phyloP scores from a whole-genome alignment of 2,329 filamentous ascomycete genomes.

The Penicillium sclerotigenum region DNA sequence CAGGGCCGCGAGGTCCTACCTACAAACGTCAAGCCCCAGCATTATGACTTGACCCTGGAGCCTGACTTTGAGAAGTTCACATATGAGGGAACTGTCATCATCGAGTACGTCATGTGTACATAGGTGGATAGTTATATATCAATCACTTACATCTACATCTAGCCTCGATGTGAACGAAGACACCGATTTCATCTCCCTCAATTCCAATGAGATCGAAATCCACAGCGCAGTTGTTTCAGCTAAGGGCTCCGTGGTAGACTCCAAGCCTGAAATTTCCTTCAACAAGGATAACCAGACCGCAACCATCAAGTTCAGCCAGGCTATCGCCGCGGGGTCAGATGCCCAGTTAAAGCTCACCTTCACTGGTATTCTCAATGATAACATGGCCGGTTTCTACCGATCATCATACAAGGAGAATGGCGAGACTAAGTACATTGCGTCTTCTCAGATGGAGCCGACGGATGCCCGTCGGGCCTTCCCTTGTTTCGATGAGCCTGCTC shows the following conservation, averaged over 20 bases:
- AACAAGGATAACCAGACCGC: slow-evolving; percentile 78
- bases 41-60: slow-evolving; percentile 90
- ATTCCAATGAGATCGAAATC: slow-evolving; percentile 83
- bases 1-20: slow-evolving; percentile 80
- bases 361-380: slow-evolving; percentile 78
- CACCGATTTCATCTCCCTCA: slow-evolving; percentile 79
- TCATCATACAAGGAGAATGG: slow-evolving; percentile 90
- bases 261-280: slow-evolving; percentile 66
- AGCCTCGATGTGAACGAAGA: slow-evolving; percentile 79
- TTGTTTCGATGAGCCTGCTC: slow-evolving; percentile 91
- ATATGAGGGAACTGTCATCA: slow-evolving; percentile 78
- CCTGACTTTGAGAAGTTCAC: slow-evolving; percentile 84
- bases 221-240: slow-evolving; percentile 67
- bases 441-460: slow-evolving; percentile 94
- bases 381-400: slow-evolving; percentile 97
- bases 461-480: slow-evolving; percentile 91
- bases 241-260: slow-evolving; percentile 53
- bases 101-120: slow-evolving; percentile 59
- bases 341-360: slow-evolving; percentile 76
- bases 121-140: neutral
- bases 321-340: slow-evolving; percentile 70
- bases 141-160: slow-evolving; percentile 14
- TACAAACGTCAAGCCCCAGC: slow-evolving; percentile 82
- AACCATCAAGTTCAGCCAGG: slow-evolving; percentile 73
- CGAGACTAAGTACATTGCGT: slow-evolving; percentile 76